Base-by-base conservation (phyloP, 768 basidiomycete species). In the Rhizopogon rudus region DNA sequence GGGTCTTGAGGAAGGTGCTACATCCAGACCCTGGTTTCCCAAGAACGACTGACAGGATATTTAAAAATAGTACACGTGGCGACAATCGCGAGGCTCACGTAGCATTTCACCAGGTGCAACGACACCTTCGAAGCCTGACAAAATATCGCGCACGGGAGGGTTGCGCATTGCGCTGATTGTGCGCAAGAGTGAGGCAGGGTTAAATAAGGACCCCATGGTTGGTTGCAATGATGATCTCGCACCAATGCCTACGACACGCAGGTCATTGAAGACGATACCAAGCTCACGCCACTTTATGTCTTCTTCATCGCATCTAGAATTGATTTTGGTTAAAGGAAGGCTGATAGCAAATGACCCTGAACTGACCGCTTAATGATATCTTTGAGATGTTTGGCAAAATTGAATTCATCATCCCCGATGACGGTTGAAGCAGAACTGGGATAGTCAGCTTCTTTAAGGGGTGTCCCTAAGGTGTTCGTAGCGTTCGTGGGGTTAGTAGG, bases 71-170 rank as follows among this genome's bases (percentile, higher is more conserved):
- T 22, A 3, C 16, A 43, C 12, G 39, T 1, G 1, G 35, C 22
- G 22, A 40, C 14, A 48, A 8, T 75, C 67, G 14, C 71, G 71
- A 3, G 75, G 78, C 76, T 60, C 61, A 83, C 89, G 73, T 35
- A 88, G 76, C 89, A 91, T 89, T 70, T 91, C 87, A 14, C 87
- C 86, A 0, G 86, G 80, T 4, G 80, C 75, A 12, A 89, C 75
- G 2, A 81, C 74, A 8, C 87, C 88, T 40, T 86, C 81, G 56
- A 90, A 84, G 13, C 75, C 78, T 17, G 75, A 73, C 37, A 91
- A 70, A 45, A 90, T 87, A 55, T 77, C 79, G 12, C 83, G 77
- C 6, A 86, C 67, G 3, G 83, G 80, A 2, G 89, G 88, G 51
- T 87, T 84, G 25, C 81, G 75, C 6, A 75, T 55, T 3, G 71